A percentile compares a stretch with the other conserved stretches of the same genome.
phyloP scores from a whole-genome alignment of 345 rosid genomes.

The Gossypium turneri region DNA sequence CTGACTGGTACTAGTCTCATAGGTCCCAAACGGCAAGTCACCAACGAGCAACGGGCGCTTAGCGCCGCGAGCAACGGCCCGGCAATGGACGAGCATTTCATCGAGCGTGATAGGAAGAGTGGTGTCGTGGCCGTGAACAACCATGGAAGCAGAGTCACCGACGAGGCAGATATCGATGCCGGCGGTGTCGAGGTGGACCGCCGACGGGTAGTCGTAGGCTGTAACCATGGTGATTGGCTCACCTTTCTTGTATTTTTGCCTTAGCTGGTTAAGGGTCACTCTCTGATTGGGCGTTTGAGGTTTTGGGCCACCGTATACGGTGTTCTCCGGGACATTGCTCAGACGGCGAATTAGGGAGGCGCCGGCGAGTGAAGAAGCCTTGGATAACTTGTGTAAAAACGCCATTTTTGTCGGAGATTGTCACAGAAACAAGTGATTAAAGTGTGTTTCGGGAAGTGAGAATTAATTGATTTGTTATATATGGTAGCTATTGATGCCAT shows the following conservation, averaged over 20 bases:
- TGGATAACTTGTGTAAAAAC: not conserved
- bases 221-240: slow-evolving; percentile 77
- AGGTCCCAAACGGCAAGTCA: slow-evolving; percentile 85
- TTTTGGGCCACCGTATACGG: slow-evolving; percentile 78
- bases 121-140: slow-evolving; percentile 90
- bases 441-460: not conserved
- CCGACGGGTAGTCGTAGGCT: slow-evolving; percentile 85
- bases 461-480: not conserved
- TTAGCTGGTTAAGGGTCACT: slow-evolving; percentile 41
- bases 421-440: not conserved
- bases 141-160: slow-evolving; percentile 96
- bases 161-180: slow-evolving; percentile 82
- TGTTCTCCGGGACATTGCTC: slow-evolving; percentile 74
- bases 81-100: slow-evolving; percentile 92
- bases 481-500: not conserved
- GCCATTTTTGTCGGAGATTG: not conserved
- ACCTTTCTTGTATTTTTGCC: slow-evolving; percentile 58
- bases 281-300: slow-evolving; percentile 58
- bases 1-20: slow-evolving; percentile 69
- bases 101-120: slow-evolving; percentile 92
- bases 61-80: slow-evolving; percentile 89
- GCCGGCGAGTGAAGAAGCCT: slow-evolving; percentile 9
- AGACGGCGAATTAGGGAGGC: slow-evolving; percentile 38
- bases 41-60: slow-evolving; percentile 72
- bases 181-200: slow-evolving; percentile 78